Base-by-base conservation (phyloP, 2,329 filamentous ascomycete species). In the Pseudocercospora macadamiae region DNA sequence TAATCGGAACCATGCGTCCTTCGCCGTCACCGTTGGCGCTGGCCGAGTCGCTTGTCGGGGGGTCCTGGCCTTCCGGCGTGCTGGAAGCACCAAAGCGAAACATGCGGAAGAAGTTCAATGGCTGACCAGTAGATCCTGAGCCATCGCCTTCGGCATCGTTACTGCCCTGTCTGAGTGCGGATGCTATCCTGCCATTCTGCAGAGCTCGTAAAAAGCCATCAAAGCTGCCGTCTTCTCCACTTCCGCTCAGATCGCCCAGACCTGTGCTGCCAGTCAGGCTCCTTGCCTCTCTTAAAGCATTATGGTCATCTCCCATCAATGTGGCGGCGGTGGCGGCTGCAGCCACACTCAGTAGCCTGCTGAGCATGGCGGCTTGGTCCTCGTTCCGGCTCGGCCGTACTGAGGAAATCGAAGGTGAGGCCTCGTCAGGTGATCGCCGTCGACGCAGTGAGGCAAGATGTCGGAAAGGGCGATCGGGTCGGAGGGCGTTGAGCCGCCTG, bases 91-190 rank as follows among this genome's bases (percentile, higher is more conserved):
- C 83, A 72, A 89, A 89, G 47, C 86, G 79, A 71, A 89, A 89
- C 73, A 89, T 87, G 57, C 86, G 79, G 72, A 89, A 83, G 71
- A 89, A 88, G 70, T 89, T 89, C 59, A 89, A 77, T 3, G 86
- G 84, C 9, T 82, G 79, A 26, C 65, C 65, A n/a, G 60, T 62
- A 14, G 77, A 76, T 34, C 77, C 77, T 23, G 78, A 63, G 30
- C 70, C 66, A 60, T 75, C 75, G 25, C 61, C 59, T n/a, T 71
- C 73, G 28, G 72, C 70, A 51, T 73, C 76, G 21, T 57, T 61
- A 39, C 73, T 72, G 51, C 75, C 74, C 64, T 80, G 78, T 36
- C 83, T 71, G 64, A 86, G 78, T 1, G 82, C 78, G 34, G 83
- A 83, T n/a, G 85, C 79, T 67, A 82, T 78, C 63, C 79, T 82